Evolutionary conservation across 2,329 filamentous ascomycete species (phyloP).

Genomic region (Lojkania enalia): DNA sequence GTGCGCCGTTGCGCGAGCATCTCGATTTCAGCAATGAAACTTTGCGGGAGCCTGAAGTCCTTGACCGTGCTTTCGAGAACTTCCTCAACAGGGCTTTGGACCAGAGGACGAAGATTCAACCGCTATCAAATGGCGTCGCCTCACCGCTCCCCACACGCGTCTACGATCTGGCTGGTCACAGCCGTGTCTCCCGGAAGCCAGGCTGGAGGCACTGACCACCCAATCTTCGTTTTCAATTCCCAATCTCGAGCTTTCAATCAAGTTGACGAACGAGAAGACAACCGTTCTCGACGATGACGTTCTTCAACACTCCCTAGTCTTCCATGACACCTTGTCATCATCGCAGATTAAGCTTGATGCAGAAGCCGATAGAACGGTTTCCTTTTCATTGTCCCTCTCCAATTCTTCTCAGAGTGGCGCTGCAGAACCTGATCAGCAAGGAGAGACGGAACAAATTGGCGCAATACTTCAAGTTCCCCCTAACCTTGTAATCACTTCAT

Average conservation of each 20-base stretch:
- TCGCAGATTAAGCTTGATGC: slow-evolving; percentile 53
- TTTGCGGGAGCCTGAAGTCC: slow-evolving; percentile 57
- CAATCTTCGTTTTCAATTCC: slow-evolving; percentile 23
- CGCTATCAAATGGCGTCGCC: slow-evolving; percentile 36
- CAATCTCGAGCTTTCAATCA: slow-evolving; percentile 13
- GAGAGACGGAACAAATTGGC: not conserved
- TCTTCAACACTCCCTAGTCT: slow-evolving; percentile 75
- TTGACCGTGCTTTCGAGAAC: slow-evolving; percentile 47
- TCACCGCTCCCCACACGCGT: slow-evolving; percentile 17
- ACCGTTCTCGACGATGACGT: slow-evolving; percentile 53
- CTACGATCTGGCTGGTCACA: slow-evolving; percentile 39
- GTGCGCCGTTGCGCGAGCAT: slow-evolving; percentile 60
- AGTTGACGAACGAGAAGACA: slow-evolving; percentile 14
- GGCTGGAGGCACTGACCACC: slow-evolving; percentile 2
- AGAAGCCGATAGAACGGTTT: slow-evolving; percentile 34
- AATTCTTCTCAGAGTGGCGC: slow-evolving; percentile 43
- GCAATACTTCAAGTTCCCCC: slow-evolving; percentile 20
- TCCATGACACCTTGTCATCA: slow-evolving; percentile 67
- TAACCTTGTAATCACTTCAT: slow-evolving; percentile 57
- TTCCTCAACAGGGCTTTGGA: slow-evolving; percentile 37
- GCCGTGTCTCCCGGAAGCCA: slow-evolving; percentile 26
- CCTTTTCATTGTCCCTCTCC: slow-evolving; percentile 41
- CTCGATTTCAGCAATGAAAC: slow-evolving; percentile 59
- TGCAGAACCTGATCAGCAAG: slow-evolving; percentile 23
- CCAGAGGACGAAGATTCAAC: slow-evolving; percentile 6